Evolutionary conservation across 805 yeast genomes (phyloP).

Genomic region (Ogataea nitratoaversa): DNA sequence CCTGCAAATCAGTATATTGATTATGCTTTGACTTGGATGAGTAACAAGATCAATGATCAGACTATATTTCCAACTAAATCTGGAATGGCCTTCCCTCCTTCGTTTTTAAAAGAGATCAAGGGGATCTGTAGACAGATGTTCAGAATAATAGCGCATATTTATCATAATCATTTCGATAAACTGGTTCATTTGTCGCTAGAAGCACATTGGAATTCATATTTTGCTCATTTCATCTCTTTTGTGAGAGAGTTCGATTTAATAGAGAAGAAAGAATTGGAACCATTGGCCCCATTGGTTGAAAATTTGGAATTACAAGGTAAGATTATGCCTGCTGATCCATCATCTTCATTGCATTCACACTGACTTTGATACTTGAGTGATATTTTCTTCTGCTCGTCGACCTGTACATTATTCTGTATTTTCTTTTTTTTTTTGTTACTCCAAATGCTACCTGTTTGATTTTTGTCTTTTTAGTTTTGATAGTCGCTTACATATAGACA

Average conservation of each 20-base stretch:
- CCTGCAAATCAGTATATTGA: constrained; percentile 95
- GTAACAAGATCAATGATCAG: constrained; percentile 83
- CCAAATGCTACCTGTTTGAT: too few relatives aligned
- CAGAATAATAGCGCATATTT: constrained; percentile 91
- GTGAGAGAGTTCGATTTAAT: constrained; percentile 78
- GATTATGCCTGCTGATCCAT: constrained; percentile 34
- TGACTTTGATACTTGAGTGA: neutral
- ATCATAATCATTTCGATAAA: constrained; percentile 91
- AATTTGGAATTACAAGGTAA: constrained; percentile 84
- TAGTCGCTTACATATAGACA: too few relatives aligned
- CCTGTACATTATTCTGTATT: neutral
- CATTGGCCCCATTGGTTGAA: constrained; percentile 72
- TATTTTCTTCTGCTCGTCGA: neutral
- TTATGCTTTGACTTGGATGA: constrained; percentile 85
- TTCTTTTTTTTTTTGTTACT: neutral
- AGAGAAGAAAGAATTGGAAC: constrained; percentile 75
- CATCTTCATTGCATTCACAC: neutral
- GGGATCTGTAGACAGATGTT: constrained; percentile 90
- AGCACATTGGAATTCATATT: constrained; percentile 97
- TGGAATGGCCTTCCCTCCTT: constrained; percentile 86
- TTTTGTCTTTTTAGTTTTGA: too few relatives aligned
- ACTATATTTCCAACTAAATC: constrained; percentile 86
- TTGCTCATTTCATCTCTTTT: constrained; percentile 89
- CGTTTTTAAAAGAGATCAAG: constrained; percentile 75
- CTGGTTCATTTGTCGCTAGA: constrained; percentile 87